These are phyloP conservation scores for Claviceps humidiphila DNA, from an alignment of 2,329 filamentous ascomycete species.

Conservation along the genomic window DNA sequence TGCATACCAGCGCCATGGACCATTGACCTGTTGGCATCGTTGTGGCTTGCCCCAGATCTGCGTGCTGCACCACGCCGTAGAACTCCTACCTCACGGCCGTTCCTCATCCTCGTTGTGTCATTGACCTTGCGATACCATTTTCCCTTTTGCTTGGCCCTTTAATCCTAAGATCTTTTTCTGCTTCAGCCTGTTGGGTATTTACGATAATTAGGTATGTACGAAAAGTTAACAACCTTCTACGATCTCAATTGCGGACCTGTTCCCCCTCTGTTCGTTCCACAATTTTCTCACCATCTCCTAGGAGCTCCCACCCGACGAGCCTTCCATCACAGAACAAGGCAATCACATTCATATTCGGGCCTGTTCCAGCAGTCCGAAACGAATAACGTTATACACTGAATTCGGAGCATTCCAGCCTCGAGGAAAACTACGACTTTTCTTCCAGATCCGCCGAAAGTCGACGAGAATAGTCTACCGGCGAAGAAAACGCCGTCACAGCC, in stretches of 20 bases:
- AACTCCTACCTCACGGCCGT: neutral
- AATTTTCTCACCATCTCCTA: conserved; percentile 7
- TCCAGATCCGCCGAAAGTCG: neutral
- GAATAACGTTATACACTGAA: neutral
- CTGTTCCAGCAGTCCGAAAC: neutral
- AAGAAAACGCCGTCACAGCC: neutral
- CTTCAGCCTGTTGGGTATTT: conserved; percentile 7
- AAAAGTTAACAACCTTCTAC: conserved; percentile 12
- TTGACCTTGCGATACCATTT: neutral
- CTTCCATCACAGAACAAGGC: conserved; percentile 1
- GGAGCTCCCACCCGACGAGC: conserved; percentile 10
- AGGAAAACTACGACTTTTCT: neutral
- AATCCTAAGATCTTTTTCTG: neutral
- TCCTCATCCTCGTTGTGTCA: neutral
- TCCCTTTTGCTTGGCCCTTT: neutral
- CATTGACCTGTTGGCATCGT: neutral
- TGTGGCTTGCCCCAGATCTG: neutral
- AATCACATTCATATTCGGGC: neutral
- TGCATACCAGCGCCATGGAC: neutral
- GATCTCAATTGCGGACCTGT: conserved; percentile 5
- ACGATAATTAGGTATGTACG: conserved; percentile 11
- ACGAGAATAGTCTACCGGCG: neutral
- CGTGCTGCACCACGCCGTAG: neutral
- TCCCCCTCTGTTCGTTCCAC: conserved; percentile 5
- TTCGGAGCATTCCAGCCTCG: neutral